Base-by-base conservation (phyloP, 768 basidiomycete species). In the Auricularia sp. region DNA sequence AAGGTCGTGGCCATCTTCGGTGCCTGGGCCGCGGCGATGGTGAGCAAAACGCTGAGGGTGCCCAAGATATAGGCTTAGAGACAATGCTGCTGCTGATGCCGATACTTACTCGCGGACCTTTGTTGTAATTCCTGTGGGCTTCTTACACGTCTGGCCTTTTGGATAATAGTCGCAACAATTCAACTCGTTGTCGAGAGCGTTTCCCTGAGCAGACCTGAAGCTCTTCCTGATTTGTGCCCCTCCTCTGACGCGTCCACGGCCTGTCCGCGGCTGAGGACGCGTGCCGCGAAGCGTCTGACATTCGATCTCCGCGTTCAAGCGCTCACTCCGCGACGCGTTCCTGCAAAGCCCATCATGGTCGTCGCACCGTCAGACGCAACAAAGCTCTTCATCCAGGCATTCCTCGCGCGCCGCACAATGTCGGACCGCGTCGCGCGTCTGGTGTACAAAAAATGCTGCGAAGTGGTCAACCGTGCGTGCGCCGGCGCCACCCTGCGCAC, bases 11-110 rank as follows among this genome's bases (percentile, higher is more conserved):
- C 91, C 42, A 71, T 95, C n/a, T 92, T 93, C 74, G 88, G 78
- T 6, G 72, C 80, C 12, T 98, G 94, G 95, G 96, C 90, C 8
- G 88, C 93, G 16, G 89, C 91, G 60, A 98, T 99, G 96, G 91
- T 99, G 67, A 95, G 92, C 81, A 98, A 98, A 78, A 98, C 97
- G 16, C 79, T 99, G 58, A 83, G 86, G 61, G 85, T 98, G 62
- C 90, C 91, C 12, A 93, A 93, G 77, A 69, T 83, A 58, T 91
- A 75, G 16, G 12, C 12, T 8, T 42, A 14, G 12, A 8, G 39
- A 14, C 39, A 42, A 29, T 29, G 0, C 29, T 29, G 29, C 29
- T 29, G 29, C 29, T 29, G 29, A 29, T 29, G 29, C 29, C 29
- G 29, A 29, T 29, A 29, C 29, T 29, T 29, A 29, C 29, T 29